Evolutionary conservation across 202 grass and related monocot species (phyloP).

Genomic region (Musa balbisiana): DNA sequence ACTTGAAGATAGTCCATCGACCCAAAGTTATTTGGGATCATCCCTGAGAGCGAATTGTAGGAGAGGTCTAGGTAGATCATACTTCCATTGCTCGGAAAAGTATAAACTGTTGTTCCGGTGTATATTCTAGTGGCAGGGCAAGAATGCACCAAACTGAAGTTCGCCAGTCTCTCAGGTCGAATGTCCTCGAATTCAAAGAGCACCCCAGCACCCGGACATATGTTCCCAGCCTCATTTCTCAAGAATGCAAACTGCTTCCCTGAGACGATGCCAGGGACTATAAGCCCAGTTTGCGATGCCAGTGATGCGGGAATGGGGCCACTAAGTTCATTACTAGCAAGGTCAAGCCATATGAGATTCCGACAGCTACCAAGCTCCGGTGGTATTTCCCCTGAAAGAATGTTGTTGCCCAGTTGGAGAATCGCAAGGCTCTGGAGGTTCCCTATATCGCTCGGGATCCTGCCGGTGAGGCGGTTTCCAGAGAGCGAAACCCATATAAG

Average conservation of each 20-base stretch:
- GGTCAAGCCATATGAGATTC: slow-evolving; percentile 96
- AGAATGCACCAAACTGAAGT: slow-evolving; percentile 47
- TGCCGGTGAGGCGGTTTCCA: slow-evolving; percentile 57
- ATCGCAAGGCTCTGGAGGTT: slow-evolving; percentile 83
- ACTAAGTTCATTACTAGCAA: slow-evolving; percentile 64
- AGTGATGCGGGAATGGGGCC: slow-evolving; percentile 48
- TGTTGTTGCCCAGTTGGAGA: slow-evolving; percentile 72
- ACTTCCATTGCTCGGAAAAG: slow-evolving; percentile 56
- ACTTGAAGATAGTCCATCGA: slow-evolving; percentile 70
- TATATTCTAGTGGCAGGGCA: slow-evolving; percentile 86
- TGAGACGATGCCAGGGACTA: slow-evolving; percentile 61
- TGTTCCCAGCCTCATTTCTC: slow-evolving; percentile 88
- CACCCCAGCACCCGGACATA: slow-evolving; percentile 75
- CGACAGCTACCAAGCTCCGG: slow-evolving; percentile 59
- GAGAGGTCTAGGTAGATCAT: slow-evolving; percentile 97
- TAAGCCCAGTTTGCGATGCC: slow-evolving; percentile 55
- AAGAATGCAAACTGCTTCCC: slow-evolving; percentile 93
- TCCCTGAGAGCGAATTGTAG: slow-evolving; percentile 61
- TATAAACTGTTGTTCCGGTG: slow-evolving; percentile 58
- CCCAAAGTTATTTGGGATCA: slow-evolving; percentile 50
- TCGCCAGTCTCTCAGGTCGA: slow-evolving; percentile 57
- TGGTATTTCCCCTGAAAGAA: slow-evolving; percentile 50
- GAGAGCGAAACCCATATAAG: slow-evolving; percentile 86
- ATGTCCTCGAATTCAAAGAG: slow-evolving; percentile 96
- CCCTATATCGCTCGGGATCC: slow-evolving; percentile 37